phyloP scores from a whole-genome alignment of 306 rosid species.

The Lablab purpureus region DNA sequence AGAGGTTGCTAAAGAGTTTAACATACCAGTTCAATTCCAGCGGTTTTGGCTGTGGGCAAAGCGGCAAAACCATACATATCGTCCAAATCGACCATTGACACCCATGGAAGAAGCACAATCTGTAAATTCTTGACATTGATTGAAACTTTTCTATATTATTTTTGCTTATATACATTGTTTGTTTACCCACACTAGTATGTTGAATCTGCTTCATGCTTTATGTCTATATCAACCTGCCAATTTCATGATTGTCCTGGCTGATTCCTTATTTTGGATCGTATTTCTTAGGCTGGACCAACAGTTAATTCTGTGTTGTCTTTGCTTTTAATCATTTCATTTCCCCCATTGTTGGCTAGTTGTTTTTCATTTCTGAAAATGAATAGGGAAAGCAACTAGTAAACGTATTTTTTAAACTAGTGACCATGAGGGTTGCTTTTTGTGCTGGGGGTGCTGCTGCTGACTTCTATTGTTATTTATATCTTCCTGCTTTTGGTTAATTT shows the following conservation, averaged over 20 bases:
- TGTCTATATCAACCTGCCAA: neutral
- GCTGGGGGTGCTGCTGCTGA: conserved; percentile 13
- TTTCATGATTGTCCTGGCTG: neutral
- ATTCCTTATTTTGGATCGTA: conserved; percentile 6
- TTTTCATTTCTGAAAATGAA: conserved; percentile 6
- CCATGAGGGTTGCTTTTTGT: neutral
- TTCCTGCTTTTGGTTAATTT: neutral
- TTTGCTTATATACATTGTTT: neutral
- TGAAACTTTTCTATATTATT: conserved; percentile 6
- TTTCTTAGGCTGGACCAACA: neutral
- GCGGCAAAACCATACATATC: conserved; percentile 87
- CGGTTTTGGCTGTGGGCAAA: conserved; percentile 95
- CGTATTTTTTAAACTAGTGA: neutral
- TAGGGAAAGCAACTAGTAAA: neutral
- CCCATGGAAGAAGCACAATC: conserved; percentile 75
- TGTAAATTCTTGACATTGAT: conserved; percentile 56
- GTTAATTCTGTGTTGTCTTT: conserved; percentile 18
- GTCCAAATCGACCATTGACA: conserved; percentile 82
- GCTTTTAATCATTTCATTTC: neutral
- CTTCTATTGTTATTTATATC: neutral
- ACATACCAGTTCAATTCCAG: conserved; percentile 82
- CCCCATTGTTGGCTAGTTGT: neutral
- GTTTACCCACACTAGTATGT: neutral
- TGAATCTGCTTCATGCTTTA: conserved; percentile 33
- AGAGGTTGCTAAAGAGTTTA: conserved; percentile 87